Evolutionary conservation across 208 protist genomes (phyloP), one percentile per base, ranked within the genome.

Genomic region (Acanthamoeba healyi): DNA sequence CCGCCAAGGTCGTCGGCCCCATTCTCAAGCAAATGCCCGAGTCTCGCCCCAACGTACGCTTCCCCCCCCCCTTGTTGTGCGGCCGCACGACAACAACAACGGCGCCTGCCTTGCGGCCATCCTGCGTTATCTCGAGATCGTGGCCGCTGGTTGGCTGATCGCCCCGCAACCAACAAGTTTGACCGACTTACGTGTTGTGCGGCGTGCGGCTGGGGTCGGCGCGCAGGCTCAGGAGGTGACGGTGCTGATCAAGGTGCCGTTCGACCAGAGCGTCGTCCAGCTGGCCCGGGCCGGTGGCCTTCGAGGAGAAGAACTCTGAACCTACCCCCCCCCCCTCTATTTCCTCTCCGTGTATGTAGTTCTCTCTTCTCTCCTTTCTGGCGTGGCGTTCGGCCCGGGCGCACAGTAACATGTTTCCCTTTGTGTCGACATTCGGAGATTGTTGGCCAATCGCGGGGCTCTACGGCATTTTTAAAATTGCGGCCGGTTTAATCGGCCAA

Each of bases 11-110:
- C 17, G 77, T 87, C 26, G 46, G 77, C 46, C 77, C 77, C 44
- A 87, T 87, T 44, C 32, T 87, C 44, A 54, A 87, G 46, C 77
- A 61, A 14, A 34, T 87, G 46, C 77, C 77, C 34, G 77, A 87
- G 77, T 29, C 77, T 10, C 40, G 14, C 4, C 15, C 32, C 22
- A 49, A 46, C 38, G 70, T 79, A 79, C 36, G 0, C 3, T 44
- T 36, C 44, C 74, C 19, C 17, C 19, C 9, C 61, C 29, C 26
- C 36, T 40, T 36, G 22, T 36, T 82, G n/a, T 54, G 14, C 14
- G 34, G 12, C 17, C 4, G 24, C 72, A 40, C 38, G 19, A 1
- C 19, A 58, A 46, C n/a, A 0, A 6, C 42, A 24, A n/a, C 17
- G 4, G 54, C 56, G 5, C n/a, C n/a, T n/a, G n/a, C n/a, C n/a